Conservation (phyloP, 305 asterid genomes). For the Salvia sclarea region DNA sequence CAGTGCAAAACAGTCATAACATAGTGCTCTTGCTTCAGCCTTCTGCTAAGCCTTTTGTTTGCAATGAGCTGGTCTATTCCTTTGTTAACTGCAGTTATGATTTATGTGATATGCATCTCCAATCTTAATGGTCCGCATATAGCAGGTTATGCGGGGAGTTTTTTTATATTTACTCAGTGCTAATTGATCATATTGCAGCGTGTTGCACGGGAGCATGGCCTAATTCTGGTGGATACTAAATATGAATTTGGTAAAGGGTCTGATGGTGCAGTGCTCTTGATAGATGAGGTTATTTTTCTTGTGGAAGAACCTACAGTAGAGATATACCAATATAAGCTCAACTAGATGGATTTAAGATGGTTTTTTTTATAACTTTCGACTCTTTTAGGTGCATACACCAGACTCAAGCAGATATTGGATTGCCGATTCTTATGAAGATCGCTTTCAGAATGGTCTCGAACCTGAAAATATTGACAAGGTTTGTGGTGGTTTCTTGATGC, state of each 20-base stretch:
- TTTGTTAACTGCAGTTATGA: background rate
- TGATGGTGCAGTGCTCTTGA: conserved; percentile 71
- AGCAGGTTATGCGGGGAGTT: conserved; percentile 5
- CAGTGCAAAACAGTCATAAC: background rate
- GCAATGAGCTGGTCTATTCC: background rate
- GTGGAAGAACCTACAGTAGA: background rate
- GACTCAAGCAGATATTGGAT: conserved; percentile 98
- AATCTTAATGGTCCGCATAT: background rate
- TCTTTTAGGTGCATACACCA: conserved; percentile 86
- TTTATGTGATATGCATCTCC: background rate
- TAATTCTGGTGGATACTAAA: conserved; percentile 89
- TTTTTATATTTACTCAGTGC: background rate
- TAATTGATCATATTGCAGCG: conserved; percentile 43
- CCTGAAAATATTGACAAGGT: conserved; percentile 99
- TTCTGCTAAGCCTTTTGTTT: conserved; percentile 9
- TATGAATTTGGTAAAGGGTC: conserved; percentile 95
- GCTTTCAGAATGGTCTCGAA: conserved; percentile 71
- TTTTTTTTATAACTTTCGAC: background rate
- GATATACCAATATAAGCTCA: background rate
- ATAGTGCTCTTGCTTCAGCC: conserved; percentile 8
- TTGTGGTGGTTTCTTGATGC: conserved; percentile 12
- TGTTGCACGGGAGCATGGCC: conserved; percentile 74
- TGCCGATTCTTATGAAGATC: conserved; percentile 64
- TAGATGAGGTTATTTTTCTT: conserved; percentile 72
- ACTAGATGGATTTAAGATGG: conserved; percentile 23